A percentile compares a stretch with the other conserved stretches of the same genome.
Conservation (phyloP, 164 flowering plant genomes). For the Akebia trifoliata region DNA sequence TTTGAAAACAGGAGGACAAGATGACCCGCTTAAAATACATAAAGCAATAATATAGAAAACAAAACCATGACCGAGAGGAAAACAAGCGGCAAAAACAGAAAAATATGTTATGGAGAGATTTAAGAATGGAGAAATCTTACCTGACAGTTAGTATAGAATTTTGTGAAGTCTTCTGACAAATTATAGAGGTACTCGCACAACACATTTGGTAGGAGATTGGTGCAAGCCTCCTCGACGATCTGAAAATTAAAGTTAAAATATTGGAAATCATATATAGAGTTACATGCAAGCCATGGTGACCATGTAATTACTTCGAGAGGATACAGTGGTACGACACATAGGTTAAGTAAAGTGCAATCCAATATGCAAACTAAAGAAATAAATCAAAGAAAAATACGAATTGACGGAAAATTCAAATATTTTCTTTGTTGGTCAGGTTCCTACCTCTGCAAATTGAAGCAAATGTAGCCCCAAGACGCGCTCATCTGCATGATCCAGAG, state of each 20-base stretch:
- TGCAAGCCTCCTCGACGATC: slow-evolving; percentile 85
- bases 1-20: no score
- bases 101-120: neutral
- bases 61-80: no score
- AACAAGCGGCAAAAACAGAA: no score
- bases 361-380: neutral
- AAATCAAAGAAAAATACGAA: neutral
- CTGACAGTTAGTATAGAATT: slow-evolving; percentile 77
- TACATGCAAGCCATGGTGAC: neutral
- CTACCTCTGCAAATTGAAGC: slow-evolving; percentile 88
- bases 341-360: neutral
- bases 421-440: neutral
- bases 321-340: neutral
- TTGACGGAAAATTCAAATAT: neutral
- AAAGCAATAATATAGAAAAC: no score
- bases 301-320: neutral
- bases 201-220: slow-evolving; percentile 65
- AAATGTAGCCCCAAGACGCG: slow-evolving; percentile 79
- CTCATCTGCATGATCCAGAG: slow-evolving; percentile 65
- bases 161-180: slow-evolving; percentile 67
- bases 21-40: no score
- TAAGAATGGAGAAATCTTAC: slow-evolving; percentile 29
- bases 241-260: slow-evolving; percentile 16
- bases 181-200: slow-evolving; percentile 86
- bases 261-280: neutral